A percentile compares a stretch with the other conserved stretches of the same genome.
phyloP scores from a whole-genome alignment of 140 eudicot genomes.

The Eryngium alpinum region DNA sequence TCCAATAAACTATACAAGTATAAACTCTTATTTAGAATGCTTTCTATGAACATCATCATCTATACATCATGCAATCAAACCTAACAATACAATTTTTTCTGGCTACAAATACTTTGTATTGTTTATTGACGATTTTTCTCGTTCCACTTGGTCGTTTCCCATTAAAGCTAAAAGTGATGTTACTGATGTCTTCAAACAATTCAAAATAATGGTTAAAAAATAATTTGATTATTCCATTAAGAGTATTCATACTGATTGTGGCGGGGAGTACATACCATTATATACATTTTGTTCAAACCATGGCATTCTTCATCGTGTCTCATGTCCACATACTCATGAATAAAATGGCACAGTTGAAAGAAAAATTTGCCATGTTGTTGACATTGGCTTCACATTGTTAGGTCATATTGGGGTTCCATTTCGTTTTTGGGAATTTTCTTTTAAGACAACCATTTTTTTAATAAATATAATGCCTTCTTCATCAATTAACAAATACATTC shows the following conservation, averaged over 20 bases:
- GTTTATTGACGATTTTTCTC: neutral
- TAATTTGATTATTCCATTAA: neutral
- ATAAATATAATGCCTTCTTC: neutral
- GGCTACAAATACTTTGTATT: neutral
- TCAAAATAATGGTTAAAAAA: neutral
- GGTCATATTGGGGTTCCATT: neutral
- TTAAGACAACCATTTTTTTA: neutral
- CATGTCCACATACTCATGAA: neutral
- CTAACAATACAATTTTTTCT: neutral
- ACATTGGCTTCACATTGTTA: neutral
- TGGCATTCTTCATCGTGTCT: neutral
- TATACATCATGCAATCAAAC: no score
- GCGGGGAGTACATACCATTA: neutral
- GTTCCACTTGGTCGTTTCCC: neutral
- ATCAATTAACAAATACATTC: neutral
- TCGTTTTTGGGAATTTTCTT: neutral
- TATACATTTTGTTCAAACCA: neutral
- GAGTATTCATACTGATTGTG: neutral
- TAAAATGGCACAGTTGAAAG: neutral
- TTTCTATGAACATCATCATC: no score
- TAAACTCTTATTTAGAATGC: no score
- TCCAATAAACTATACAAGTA: no score
- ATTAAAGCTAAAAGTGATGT: neutral
- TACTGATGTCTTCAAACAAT: neutral
- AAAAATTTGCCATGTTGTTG: neutral